A percentile compares a stretch with the other conserved stretches of the same genome.
Evolutionary conservation across 805 yeast genomes (phyloP).

Genomic region (Gaillardinia entomophila): DNA sequence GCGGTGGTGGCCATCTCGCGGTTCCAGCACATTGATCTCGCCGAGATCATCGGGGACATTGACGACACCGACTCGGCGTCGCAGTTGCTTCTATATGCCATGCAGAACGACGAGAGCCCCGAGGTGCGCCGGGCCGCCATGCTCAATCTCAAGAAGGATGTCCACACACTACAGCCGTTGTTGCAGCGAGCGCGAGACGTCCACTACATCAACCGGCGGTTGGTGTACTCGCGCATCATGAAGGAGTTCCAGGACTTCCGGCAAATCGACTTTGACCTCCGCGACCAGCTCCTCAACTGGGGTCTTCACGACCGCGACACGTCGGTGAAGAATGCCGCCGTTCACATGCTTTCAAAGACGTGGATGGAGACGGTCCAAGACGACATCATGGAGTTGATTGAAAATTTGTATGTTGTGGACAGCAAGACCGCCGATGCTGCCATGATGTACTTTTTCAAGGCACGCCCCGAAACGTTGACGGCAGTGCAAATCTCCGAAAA

Average conservation of each 20-base stretch:
- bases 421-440: conserved; percentile 65
- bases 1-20: conserved; percentile 76
- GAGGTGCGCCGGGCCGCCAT: conserved; percentile 87
- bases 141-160: conserved; percentile 56
- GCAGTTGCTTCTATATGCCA: conserved; percentile 34
- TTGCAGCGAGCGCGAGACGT: conserved; percentile 81
- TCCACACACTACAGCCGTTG: conserved; percentile 48
- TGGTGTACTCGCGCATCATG: conserved; percentile 63
- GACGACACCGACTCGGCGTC: conserved; percentile 38
- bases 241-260: conserved; percentile 61
- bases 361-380: conserved; percentile 72
- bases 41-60: conserved; percentile 29
- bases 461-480: conserved; percentile 57
- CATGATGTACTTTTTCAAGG: conserved; percentile 54
- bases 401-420: conserved; percentile 62
- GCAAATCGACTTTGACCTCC: conserved; percentile 42
- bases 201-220: conserved; percentile 64
- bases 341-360: conserved; percentile 56
- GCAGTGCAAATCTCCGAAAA: conserved; percentile 57
- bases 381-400: conserved; percentile 67
- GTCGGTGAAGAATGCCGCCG: conserved; percentile 65
- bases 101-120: conserved; percentile 75
- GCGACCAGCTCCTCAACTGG: conserved; percentile 72
- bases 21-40: conserved; percentile 49
- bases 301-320: conserved; percentile 86